phyloP scores from a whole-genome alignment of 768 basidiomycete species.

The Amanita polypyramis region DNA sequence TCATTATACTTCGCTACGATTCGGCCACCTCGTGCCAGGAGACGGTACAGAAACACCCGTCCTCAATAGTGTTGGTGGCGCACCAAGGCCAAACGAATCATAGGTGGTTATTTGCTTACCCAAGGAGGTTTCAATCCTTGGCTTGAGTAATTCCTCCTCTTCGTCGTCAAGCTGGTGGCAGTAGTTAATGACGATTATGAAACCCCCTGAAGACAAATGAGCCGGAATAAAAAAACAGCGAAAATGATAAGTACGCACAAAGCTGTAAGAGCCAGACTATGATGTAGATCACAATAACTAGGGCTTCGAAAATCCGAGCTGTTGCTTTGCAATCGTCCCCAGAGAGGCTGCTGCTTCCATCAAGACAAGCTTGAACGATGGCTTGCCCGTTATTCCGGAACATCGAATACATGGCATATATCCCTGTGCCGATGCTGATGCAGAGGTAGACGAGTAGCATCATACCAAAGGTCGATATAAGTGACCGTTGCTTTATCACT shows the following conservation, averaged over 20 bases:
- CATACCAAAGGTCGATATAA: constrained; percentile 33
- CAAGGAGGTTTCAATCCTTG: not conserved
- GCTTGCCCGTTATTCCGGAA: constrained; percentile 30
- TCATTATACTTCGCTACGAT: constrained; percentile 2
- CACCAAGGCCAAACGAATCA: constrained; percentile 4
- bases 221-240: not conserved
- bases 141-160: constrained; percentile 18
- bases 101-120: constrained; percentile 2
- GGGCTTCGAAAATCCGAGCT: constrained; percentile 29
- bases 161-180: constrained; percentile 45
- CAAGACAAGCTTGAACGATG: constrained; percentile 28
- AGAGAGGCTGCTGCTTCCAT: constrained; percentile 17
- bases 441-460: constrained; percentile 35
- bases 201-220: constrained; percentile 28
- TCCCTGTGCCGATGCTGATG: constrained; percentile 35
- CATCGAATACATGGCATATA: constrained; percentile 37
- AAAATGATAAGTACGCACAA: constrained; percentile 27
- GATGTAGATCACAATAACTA: constrained; percentile 34
- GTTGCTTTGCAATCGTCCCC: constrained; percentile 30
- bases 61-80: not conserved
- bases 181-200: constrained; percentile 42
- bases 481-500: constrained; percentile 27
- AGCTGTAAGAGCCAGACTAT: constrained; percentile 44
- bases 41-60: not conserved
- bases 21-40: not conserved